A percentile compares a stretch with the other conserved stretches of the same genome.
Evolutionary conservation across 352 stramenopile species (phyloP).

Genomic region (Globisporangium apiculatum): DNA sequence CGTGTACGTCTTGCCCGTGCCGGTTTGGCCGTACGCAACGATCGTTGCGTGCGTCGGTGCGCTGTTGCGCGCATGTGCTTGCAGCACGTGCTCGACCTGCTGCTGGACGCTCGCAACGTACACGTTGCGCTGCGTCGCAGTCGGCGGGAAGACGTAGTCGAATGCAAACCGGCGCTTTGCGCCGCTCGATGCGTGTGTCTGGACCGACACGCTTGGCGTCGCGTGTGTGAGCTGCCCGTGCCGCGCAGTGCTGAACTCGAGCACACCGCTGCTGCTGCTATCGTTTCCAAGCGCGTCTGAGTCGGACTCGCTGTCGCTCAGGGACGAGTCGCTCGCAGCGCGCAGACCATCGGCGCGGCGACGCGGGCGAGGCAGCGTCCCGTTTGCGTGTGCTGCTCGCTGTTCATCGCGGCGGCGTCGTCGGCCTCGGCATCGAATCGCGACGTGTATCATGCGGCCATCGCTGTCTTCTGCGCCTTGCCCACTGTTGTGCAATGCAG

Average conservation of each 20-base stretch:
- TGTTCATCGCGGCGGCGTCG: conserved; percentile 9
- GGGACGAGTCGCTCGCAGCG: neutral
- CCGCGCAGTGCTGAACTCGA: neutral
- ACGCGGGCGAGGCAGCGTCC: neutral
- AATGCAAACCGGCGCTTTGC: conserved; percentile 51
- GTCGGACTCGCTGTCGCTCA: neutral
- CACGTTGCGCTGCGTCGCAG: conserved; percentile 38
- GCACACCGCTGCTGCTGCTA: neutral
- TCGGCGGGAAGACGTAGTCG: conserved; percentile 51
- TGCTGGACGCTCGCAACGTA: conserved; percentile 33
- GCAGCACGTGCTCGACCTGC: conserved; percentile 37
- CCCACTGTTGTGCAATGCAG: neutral
- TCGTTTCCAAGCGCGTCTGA: neutral
- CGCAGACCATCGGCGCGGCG: neutral
- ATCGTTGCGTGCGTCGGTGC: conserved; percentile 34
- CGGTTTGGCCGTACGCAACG: conserved; percentile 67
- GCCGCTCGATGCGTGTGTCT: conserved; percentile 10
- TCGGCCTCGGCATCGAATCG: conserved; percentile 43
- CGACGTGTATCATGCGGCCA: conserved; percentile 35
- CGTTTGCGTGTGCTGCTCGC: neutral
- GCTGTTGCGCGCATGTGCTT: conserved; percentile 11
- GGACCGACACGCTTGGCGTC: conserved; percentile 18
- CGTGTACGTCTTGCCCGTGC: conserved; percentile 71
- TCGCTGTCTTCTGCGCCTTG: conserved; percentile 4
- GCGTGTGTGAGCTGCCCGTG: conserved; percentile 8